Evolutionary conservation across 140 eudicot genomes (phyloP), one percentile per base, ranked within the genome.

Genomic region (Oenanthe javanica): DNA sequence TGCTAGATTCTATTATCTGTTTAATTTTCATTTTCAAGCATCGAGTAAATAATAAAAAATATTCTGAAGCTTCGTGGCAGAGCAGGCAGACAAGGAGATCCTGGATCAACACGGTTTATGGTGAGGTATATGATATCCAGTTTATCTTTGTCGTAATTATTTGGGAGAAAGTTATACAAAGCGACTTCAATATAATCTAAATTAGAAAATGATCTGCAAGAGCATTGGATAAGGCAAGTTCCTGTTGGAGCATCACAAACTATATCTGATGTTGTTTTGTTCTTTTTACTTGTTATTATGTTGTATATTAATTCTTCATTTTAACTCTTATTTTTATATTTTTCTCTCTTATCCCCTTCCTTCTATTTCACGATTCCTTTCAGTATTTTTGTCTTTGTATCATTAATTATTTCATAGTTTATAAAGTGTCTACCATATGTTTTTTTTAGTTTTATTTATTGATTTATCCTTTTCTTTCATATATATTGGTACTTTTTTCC

Each of bases 71-170:
- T 96, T 70, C 97, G 97, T 84, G 98, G 98, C 73, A 89, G 99
- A 87, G 98, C 99, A 83, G 99, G 99, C 78, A 91, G 98, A 82
- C 99, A 96, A 85, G 99, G 99, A 48, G 99, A 96, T 93, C 98
- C 98, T 71, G 99, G 99, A 75, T 96, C 99, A 73, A 96, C 99
- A 81, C 83, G 98, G 83, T 96, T 96, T 87, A 93, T 96, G 98
- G 92, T 96, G 82, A 96, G 98, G 99, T 96, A 96, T 80, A 42
- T 49, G n/a, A n/a, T 74, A 0, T 46, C n/a, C 9, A 46, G 6
- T 46, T 47, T 25, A 47, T n/a, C 10, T 11, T 67, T 67, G 74
- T 31, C 19, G 16, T 66, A 27, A 66, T 27, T 66, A 25, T 31
- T 66, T 27, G 14, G 72, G 45, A 66, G 64, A 66, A 64, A 64